Percentiles rank a stretch among this genome's conserved stretches.
phyloP scores from a whole-genome alignment of 1,284 basidiomycete species.

The Schizophyllum commune region DNA sequence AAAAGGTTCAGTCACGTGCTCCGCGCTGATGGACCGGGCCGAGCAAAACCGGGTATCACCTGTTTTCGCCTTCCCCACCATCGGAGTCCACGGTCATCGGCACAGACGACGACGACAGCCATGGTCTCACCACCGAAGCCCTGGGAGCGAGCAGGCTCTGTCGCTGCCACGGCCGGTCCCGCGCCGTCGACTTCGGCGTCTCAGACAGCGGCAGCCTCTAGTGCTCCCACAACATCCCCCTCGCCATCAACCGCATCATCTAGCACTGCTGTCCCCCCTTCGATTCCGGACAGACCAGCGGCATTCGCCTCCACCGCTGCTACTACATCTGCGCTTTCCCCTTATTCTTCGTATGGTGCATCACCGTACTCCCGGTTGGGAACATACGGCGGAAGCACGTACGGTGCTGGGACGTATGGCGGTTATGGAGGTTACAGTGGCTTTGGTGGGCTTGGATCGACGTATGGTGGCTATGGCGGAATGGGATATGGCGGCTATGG shows the following conservation, averaged over 20 bases:
- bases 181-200: conserved; percentile 15
- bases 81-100: neutral
- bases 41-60: neutral
- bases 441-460: conserved; percentile 22
- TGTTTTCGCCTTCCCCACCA: neutral
- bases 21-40: neutral
- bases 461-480: conserved; percentile 31
- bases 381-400: conserved; percentile 22
- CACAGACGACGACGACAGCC: neutral
- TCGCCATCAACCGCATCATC: conserved; percentile 13
- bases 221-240: too few relatives aligned
- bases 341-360: conserved; percentile 24
- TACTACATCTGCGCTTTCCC: conserved; percentile 20
- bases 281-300: conserved; percentile 40
- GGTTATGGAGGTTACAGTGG: conserved; percentile 15
- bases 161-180: conserved; percentile 21
- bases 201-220: conserved; percentile 10
- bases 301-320: conserved; percentile 25
- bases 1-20: neutral
- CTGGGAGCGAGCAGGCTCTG: conserved; percentile 61
- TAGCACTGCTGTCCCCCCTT: conserved; percentile 23
- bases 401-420: conserved; percentile 1
- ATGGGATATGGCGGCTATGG: conserved; percentile 37
- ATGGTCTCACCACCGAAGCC: conserved; percentile 83
- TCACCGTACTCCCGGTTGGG: conserved; percentile 33